Evolutionary conservation across 2,329 filamentous ascomycete species (phyloP), one percentile per base, ranked within the genome.

Genomic region (Parascedosporium putredinis): DNA sequence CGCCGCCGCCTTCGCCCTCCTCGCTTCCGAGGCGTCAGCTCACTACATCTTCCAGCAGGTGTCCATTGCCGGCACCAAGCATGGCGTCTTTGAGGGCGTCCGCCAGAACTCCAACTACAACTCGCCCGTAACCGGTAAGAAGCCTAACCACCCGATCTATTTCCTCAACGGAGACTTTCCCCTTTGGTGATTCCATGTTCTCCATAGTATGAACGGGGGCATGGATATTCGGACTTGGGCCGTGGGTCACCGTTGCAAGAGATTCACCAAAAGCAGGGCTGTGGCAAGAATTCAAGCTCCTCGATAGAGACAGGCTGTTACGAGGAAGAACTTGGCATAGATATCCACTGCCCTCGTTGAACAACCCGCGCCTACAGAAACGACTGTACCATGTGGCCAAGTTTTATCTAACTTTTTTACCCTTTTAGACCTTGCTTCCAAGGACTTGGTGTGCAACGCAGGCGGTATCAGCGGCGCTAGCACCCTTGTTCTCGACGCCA

Each of bases 391-490:
- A 20, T 43, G 20, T 12, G 18, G 20, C 22, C 20, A 4, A 24
- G 1, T 7, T 45, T 29, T 18, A n/a, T 14, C 9, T 16, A 16
- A 22, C 27, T 7, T 27, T 14, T 14, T 24, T 10, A 22, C 20
- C 4, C 31, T 23, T 29, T 18, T 18, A 65, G 63, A 67, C 27
- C 57, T 68, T 47, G 34, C 57, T n/a, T 67, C 64, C 8, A 60
- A 60, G 45, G 64, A 67, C 53, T 57, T 68, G 47, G 58, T 65
- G 49, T 68, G 66, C 62, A 68, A 67, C 55, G 62, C 61, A 6
- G 66, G 65, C 43, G 66, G 52, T 38, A 48, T 60, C 16, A 52
- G 55, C 24, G 63, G 63, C 7, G 57, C 56, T 16, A 49, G 49
- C 45, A 67, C 64, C 4, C 54, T 61, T n/a, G 65, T 65, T 2